These are phyloP conservation scores for Henckelia pumila DNA, from an alignment of 257 asterid genomes.

Conservation along the genomic window DNA sequence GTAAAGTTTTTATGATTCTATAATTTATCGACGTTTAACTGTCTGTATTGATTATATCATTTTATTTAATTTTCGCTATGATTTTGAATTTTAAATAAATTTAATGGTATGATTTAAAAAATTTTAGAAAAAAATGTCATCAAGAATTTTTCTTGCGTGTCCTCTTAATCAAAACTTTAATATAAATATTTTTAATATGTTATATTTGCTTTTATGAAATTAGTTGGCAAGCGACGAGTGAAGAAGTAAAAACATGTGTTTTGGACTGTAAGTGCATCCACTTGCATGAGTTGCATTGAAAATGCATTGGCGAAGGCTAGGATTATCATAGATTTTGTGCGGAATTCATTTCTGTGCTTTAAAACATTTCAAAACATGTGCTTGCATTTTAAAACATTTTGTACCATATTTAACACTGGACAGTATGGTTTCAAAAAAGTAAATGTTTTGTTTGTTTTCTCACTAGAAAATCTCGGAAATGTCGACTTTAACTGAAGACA, in stretches of 20 bases:
- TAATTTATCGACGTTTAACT: no score
- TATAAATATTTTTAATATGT: no score
- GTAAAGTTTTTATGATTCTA: no score
- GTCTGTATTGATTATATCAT: no score
- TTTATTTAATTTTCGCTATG: no score
- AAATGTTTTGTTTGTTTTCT: slow-evolving; percentile 29
- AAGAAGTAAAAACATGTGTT: slow-evolving; percentile 38
- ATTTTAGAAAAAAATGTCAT: no score
- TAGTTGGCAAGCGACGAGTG: slow-evolving; percentile 38
- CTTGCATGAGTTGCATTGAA: slow-evolving; percentile 35
- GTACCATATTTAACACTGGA: slow-evolving; percentile 49
- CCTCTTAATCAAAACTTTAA: no score
- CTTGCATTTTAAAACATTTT: slow-evolving; percentile 21
- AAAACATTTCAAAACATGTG: slow-evolving; percentile 29
- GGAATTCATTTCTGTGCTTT: slow-evolving; percentile 27
- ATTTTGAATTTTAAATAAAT: no score
- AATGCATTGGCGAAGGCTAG: slow-evolving; percentile 47
- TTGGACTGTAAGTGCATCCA: slow-evolving; percentile 59
- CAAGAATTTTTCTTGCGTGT: no score
- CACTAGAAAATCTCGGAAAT: no score
- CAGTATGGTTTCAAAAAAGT: slow-evolving; percentile 40
- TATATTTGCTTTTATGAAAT: slow-evolving; percentile 54
- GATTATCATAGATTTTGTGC: slow-evolving; percentile 38
- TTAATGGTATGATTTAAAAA: no score
- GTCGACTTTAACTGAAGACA: slow-evolving; percentile 26